A percentile compares a stretch with the other conserved stretches of the same genome.
phyloP scores from a whole-genome alignment of 352 stramenopile species.

The Globisporangium orthogonon region DNA sequence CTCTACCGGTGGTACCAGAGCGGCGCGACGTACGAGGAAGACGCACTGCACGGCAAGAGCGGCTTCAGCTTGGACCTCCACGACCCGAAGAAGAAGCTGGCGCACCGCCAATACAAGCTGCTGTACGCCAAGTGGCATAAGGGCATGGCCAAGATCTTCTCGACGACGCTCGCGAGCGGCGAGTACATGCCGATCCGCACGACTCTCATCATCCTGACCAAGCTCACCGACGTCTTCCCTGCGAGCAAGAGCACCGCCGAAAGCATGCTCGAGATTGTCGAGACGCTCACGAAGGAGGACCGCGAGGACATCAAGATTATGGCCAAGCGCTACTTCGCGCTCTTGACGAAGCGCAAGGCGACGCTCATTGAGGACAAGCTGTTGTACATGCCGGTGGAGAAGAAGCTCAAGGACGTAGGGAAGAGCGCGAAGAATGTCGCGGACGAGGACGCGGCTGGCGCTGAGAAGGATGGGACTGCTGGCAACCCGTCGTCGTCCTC shows the following conservation, averaged over 20 bases:
- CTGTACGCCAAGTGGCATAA: conserved; percentile 76
- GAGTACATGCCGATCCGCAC: conserved; percentile 86
- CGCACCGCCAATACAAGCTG: conserved; percentile 67
- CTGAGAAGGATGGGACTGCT: conserved; percentile 1
- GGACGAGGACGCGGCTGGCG: conserved; percentile 9
- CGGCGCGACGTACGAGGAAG: conserved; percentile 67
- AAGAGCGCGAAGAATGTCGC: conserved; percentile 15
- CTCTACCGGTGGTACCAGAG: conserved; percentile 79
- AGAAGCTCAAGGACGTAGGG: neutral
- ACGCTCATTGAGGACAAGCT: conserved; percentile 63
- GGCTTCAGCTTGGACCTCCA: conserved; percentile 69
- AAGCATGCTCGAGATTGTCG: conserved; percentile 54
- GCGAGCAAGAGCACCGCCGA: conserved; percentile 49
- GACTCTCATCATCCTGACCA: conserved; percentile 84
- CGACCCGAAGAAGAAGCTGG: conserved; percentile 50
- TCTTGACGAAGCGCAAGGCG: conserved; percentile 71
- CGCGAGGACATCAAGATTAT: conserved; percentile 89
- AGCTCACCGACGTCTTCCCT: conserved; percentile 84
- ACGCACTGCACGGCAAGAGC: conserved; percentile 64
- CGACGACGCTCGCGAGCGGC: conserved; percentile 44
- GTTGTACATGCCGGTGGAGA: conserved; percentile 23
- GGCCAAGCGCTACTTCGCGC: conserved; percentile 78
- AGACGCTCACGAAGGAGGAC: conserved; percentile 70
- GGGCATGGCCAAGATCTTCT: conserved; percentile 59
- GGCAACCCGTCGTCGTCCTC: too few species aligned